Base-by-base conservation (phyloP, 345 rosid genomes). In the Populus euphratica region DNA sequence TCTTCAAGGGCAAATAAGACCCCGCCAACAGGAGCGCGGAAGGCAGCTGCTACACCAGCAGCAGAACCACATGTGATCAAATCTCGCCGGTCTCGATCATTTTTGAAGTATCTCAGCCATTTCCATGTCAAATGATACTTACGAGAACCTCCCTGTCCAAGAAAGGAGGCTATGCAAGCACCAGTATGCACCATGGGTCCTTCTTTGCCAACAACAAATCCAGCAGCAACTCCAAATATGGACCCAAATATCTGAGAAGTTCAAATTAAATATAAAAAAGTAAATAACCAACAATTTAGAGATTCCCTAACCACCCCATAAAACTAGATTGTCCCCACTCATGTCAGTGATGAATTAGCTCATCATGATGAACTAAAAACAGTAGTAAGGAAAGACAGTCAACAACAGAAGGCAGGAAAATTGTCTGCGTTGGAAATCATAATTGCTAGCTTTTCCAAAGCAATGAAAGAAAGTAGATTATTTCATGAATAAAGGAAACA, bases 181-280 rank as follows among this genome's bases (percentile, higher is more conserved):
- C 97, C 98, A 36, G 94, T 93, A 70, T 94, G 98, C 17, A 94
- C 98, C 98, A 93, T 93, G 50, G 98, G 98, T 64, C 98, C 98
- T 86, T 94, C 98, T 81, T 94, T 94, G 10, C 98, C 98, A 36
- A 94, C 98, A 70, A 89, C 93, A 78, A 94, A 89, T 76, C 98
- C 97, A 17, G 90, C 97, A 78, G 97, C 89, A 75, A 94, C 98
- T 69, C 97, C 98, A 78, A 94, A 88, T 70, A 91, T 89, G 56
- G 98, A 90, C 65, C 98, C 98, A 84, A 93, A 93, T 66, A 94
- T 93, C 98, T 94, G 87, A 82, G 33, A 82, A 41, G 14, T 75
- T 77, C 13, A 72, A 14, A 68, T 27, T 1, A 38, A 59, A 17
- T 16, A 31, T 11, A 31, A 11, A 39, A 12, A 2, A 10, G 17